Base-by-base conservation (phyloP, 1,139 yeast species). In the Yamadazyma aaseri region DNA sequence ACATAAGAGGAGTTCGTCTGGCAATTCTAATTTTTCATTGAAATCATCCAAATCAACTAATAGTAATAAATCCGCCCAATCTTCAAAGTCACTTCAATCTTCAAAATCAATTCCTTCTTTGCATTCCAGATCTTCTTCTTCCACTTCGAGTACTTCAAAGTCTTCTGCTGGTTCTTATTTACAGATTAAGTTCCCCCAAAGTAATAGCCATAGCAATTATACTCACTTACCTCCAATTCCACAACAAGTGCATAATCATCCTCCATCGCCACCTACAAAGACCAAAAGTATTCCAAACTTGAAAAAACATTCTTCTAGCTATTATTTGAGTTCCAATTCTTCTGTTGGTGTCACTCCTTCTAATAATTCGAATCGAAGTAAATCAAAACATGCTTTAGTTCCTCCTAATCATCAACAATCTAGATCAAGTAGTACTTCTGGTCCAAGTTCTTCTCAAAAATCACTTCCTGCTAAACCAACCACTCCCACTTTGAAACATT, bases 51-150 rank as follows among this genome's bases (percentile, higher is more conserved):
- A 36, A 29, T 36, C 40, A 7, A 9, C 33, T 6, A 20, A 17
- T n/a, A 36, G 37, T 20, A 16, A 20, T 11, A 29, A 33, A 29
- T 36, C 39, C 2, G 22, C 26, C n/a, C 37, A 34, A 6, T 35
- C 36, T 21, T 17, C 28, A 8, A 31, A 35, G 17, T 36, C 39
- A 3, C 14, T 26, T 10, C 37, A 28, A 11, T 34, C 35, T 13
- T n/a, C 32, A 3, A 32, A 32, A 20, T 32, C 38, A n/a, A 21
- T 13, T 3, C 27, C 32, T 10, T 37, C 41, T 3, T 28, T 31
- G 9, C 45, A 41, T 25, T 41, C 45, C 3, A 30, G 49, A 25
- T 36, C 49, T 8, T 41, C 45, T 10, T 41, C 46, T 5, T 17
- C 34, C 15, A 41, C 30, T 20, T 37, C 43, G 14, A 34, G 15